Evolutionary conservation across 176 grass and related monocot species (phyloP).

Genomic region (Carex myosuroides): DNA sequence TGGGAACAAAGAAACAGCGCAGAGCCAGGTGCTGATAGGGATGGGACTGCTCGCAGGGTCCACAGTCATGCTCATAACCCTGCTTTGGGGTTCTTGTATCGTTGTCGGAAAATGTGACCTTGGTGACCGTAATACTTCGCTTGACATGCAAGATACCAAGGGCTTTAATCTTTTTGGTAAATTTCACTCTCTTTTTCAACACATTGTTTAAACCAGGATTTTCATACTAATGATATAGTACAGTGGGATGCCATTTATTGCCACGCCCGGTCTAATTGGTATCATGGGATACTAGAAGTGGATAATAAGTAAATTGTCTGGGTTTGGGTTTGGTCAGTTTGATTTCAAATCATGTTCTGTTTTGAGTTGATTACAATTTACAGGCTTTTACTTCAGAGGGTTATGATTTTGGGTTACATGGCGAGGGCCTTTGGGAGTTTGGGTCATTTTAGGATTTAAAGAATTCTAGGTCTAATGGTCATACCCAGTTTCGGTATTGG

Average conservation of each 20-base stretch:
- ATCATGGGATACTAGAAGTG: neutral
- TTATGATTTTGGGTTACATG: neutral
- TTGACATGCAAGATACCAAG: slow-evolving; percentile 47
- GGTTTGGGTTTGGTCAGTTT: neutral
- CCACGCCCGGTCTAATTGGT: neutral
- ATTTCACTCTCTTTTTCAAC: neutral
- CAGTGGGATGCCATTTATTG: neutral
- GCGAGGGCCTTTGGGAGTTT: neutral
- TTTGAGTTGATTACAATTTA: neutral
- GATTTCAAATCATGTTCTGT: neutral
- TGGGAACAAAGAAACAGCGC: slow-evolving; percentile 82
- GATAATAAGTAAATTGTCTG: neutral
- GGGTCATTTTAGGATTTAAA: neutral
- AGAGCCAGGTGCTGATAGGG: slow-evolving; percentile 88
- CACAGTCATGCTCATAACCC: slow-evolving; percentile 81
- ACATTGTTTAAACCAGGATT: neutral
- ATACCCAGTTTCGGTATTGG: neutral
- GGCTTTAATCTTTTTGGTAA: slow-evolving; percentile 70
- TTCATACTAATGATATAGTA: neutral
- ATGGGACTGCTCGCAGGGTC: slow-evolving; percentile 98
- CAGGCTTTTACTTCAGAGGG: neutral
- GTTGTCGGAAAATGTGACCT: slow-evolving; percentile 93
- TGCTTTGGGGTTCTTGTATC: slow-evolving; percentile 95
- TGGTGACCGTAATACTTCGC: slow-evolving; percentile 28
- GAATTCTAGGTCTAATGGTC: neutral